Percentiles rank a stretch among this genome's conserved stretches.
phyloP scores from a whole-genome alignment of 805 yeast genomes.

The Ogataea ramenticola region DNA sequence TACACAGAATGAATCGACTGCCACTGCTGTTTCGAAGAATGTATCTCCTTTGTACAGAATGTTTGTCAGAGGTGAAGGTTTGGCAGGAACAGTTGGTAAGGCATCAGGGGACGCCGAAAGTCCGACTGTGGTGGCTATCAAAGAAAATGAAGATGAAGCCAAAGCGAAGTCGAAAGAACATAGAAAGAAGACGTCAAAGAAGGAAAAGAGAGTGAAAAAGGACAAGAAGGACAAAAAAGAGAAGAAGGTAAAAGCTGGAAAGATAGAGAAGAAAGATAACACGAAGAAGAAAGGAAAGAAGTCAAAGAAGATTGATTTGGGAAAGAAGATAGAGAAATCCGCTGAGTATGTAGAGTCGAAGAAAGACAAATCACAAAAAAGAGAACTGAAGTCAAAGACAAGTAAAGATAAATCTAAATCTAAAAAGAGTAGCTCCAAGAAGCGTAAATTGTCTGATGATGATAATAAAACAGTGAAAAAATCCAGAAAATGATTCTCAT shows the following conservation, averaged over 20 bases:
- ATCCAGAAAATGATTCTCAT: neutral
- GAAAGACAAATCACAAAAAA: neutral
- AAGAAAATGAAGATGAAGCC: slow-evolving; percentile 17
- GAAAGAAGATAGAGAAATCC: neutral
- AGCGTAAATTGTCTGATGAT: neutral
- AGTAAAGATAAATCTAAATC: neutral
- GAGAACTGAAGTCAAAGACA: neutral
- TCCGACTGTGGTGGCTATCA: slow-evolving; percentile 7
- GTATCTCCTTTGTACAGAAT: slow-evolving; percentile 71
- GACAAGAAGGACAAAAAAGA: slow-evolving; percentile 14
- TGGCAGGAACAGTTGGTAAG: slow-evolving; percentile 65
- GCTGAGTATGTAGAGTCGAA: neutral
- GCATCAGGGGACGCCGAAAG: slow-evolving; percentile 1
- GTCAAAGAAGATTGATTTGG: slow-evolving; percentile 3
- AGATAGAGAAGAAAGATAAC: slow-evolving; percentile 14
- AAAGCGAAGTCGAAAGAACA: slow-evolving; percentile 19
- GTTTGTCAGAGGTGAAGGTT: slow-evolving; percentile 84
- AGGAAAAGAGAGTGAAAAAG: slow-evolving; percentile 13
- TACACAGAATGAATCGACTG: slow-evolving; percentile 42
- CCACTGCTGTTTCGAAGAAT: slow-evolving; percentile 38
- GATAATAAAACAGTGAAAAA: neutral
- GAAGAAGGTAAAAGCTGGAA: slow-evolving; percentile 14
- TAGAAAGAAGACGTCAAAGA: slow-evolving; percentile 10
- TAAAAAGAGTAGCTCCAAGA: neutral
- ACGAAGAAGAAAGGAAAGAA: slow-evolving; percentile 9